phyloP scores from a whole-genome alignment of 495 filamentous ascomycete species.

The Xylaria telfairii region DNA sequence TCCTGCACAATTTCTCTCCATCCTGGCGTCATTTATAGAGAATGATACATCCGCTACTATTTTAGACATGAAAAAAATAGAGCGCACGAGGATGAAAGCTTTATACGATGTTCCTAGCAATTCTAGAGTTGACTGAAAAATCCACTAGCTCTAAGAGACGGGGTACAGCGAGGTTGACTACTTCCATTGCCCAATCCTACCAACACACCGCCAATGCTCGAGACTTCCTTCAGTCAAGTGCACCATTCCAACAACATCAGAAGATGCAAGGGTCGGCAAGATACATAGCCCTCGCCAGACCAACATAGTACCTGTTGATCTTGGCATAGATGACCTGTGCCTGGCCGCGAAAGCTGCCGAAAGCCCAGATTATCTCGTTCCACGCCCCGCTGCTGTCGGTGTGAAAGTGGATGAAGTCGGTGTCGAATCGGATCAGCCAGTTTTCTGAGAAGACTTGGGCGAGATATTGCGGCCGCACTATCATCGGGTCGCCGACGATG shows the following conservation, averaged over 20 bases:
- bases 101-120: background rate
- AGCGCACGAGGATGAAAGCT: background rate
- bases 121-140: background rate
- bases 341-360: constrained; percentile 32
- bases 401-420: constrained; percentile 6
- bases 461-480: constrained; percentile 26
- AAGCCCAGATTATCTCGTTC: constrained; percentile 21
- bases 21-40: background rate
- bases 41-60: background rate
- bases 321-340: constrained; percentile 4
- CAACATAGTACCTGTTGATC: background rate
- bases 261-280: constrained; percentile 6
- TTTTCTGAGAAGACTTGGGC: background rate
- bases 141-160: background rate
- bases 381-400: background rate
- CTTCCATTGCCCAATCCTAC: background rate
- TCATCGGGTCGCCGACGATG: constrained; percentile 21
- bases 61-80: background rate
- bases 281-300: constrained; percentile 1
- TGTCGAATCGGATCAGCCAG: constrained; percentile 7
- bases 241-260: background rate
- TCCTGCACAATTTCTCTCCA: background rate
- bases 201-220: too few relatives aligned
- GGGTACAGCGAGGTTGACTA: background rate
- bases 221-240: background rate